phyloP scores from a whole-genome alignment of 2,329 filamentous ascomycete genomes.

The Teratosphaeria gauchensis region DNA sequence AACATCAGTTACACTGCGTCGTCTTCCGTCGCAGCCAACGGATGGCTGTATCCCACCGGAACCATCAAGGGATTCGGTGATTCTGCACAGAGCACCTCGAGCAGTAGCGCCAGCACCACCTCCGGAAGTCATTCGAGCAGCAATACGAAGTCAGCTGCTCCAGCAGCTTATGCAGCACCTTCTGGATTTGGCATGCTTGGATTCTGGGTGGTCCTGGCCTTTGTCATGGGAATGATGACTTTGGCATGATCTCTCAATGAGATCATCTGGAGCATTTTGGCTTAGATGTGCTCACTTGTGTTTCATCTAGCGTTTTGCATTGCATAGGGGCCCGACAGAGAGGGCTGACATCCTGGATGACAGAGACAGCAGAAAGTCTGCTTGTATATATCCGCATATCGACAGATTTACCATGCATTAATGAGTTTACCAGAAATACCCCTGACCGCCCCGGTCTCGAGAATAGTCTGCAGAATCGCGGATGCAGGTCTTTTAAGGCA shows the following conservation, averaged over 20 bases:
- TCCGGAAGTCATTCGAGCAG: neutral
- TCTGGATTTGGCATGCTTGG: neutral
- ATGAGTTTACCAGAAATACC: neutral
- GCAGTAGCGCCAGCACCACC: neutral
- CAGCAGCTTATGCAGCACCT: neutral
- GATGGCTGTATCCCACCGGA: neutral
- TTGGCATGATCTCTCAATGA: neutral
- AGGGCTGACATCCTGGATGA: neutral
- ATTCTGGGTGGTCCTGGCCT: neutral
- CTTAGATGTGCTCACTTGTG: neutral
- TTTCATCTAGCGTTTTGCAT: neutral
- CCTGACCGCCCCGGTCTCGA: neutral
- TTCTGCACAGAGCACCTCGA: neutral
- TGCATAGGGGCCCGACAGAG: neutral
- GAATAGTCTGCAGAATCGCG: too few species aligned
- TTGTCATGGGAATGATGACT: neutral
- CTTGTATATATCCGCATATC: neutral
- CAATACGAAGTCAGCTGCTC: neutral
- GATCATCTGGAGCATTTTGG: neutral
- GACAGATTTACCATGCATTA: neutral
- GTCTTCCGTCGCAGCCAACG: neutral
- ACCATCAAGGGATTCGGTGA: neutral
- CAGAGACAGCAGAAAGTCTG: neutral
- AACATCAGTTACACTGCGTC: conserved; percentile 10
- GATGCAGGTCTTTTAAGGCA: too few species aligned